Base-by-base conservation (phyloP, 768 basidiomycete species). In the Termitomyces sp. region DNA sequence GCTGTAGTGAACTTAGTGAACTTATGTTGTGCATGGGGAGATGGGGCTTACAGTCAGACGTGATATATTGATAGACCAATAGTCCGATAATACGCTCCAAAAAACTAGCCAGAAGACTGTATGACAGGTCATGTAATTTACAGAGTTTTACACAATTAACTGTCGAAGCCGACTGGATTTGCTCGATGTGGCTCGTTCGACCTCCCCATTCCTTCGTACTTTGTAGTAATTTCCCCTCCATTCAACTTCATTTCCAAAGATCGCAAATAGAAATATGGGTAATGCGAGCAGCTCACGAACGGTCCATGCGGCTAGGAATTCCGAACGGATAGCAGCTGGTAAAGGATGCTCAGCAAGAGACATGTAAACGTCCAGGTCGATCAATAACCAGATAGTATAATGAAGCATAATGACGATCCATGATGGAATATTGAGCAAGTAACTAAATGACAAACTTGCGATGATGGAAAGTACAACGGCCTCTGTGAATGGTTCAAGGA, bases 401-500 rank as follows among this genome's bases (percentile, higher is more conserved):
- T 93, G 90, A 3, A 82, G 57, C 2, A 78, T 66, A 35, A 85
- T 64, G 66, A 84, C 84, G 22, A 85, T 61, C 80, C 80, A 83
- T 33, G 66, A 64, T 0, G 85, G 80, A 52, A 84, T 66, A 49
- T 71, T 80, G 38, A 78, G 77, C 32, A 88, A 72, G 55, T 78
- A 75, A 30, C 69, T 67, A 51, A 85, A 65, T 56, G 87, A 82
- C 53, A 79, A 72, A 28, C 83, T 78, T 22, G 83, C 84, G 57
- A 95, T 80, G 28, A 80, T 58, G 33, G 90, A 87, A 33, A 87
- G 75, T 28, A 93, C 70, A 42, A 97, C 70, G 45, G 84, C 86
- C 72, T 99, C 97, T 18, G 94, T 97, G 68, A 98, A 85, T 2
- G 97, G 97, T 70, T 99, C 97, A 20, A 91, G 64, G 54, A 98